Conservation (phyloP, 1,139 yeast species). For the Saccharomyces pastorianus region DNA sequence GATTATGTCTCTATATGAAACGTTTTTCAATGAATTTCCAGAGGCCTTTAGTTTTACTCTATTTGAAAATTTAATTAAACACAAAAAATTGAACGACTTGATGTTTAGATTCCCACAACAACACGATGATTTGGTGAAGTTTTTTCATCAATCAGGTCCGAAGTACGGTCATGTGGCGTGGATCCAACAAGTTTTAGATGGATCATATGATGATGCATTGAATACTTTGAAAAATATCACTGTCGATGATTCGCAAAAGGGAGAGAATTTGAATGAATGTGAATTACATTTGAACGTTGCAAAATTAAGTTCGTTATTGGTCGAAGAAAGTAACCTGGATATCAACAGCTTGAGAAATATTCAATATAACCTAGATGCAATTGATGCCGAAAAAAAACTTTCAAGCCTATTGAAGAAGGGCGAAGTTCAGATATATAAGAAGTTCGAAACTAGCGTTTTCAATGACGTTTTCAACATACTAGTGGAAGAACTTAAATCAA, state of each 20-base stretch:
- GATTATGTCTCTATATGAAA: constrained; percentile 35
- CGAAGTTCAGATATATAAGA: constrained; percentile 14
- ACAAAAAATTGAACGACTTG: constrained; percentile 47
- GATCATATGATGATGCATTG: constrained; percentile 46
- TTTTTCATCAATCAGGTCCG: constrained; percentile 39
- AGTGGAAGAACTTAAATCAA: constrained; percentile 11
- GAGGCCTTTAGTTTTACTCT: constrained; percentile 62
- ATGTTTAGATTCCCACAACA: constrained; percentile 52
- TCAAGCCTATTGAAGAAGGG: constrained; percentile 32
- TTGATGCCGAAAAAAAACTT: constrained; percentile 43
- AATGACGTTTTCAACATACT: constrained; percentile 13
- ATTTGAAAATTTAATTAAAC: constrained; percentile 50
- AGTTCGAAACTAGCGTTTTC: constrained; percentile 12
- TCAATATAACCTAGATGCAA: constrained; percentile 41
- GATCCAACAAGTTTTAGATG: constrained; percentile 57
- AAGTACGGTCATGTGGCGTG: constrained; percentile 58
- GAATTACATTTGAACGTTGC: constrained; percentile 63
- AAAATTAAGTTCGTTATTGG: constrained; percentile 43
- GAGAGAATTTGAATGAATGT: constrained; percentile 41
- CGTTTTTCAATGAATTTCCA: constrained; percentile 55
- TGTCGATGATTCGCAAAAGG: constrained; percentile 22
- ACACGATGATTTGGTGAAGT: constrained; percentile 43
- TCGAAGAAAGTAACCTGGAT: constrained; percentile 12
- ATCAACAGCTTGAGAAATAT: constrained; percentile 33
- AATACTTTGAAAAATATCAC: constrained; percentile 40